Evolutionary conservation across 2,329 filamentous ascomycete genomes (phyloP), one percentile per base, ranked within the genome.

Genomic region (Fusarium mexicanum): DNA sequence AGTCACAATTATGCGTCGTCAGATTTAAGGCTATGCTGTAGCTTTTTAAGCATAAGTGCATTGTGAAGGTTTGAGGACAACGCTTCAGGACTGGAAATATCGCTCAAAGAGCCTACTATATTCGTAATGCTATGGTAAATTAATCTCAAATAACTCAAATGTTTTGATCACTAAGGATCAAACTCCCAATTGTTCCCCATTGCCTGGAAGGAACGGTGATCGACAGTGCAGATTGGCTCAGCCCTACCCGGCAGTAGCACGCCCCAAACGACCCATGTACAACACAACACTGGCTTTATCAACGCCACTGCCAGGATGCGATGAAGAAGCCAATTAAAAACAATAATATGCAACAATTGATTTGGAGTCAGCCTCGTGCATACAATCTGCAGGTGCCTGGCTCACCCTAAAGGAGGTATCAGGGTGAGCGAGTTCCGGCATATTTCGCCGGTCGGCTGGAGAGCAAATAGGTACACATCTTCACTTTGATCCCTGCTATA

Each of bases 21-120:
- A 55, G 8, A 31, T 41, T 41, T 14, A 55, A 43, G 51, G 51
- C 35, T 55, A 14, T 29, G 35, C 2, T 38, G 24, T 26, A 17
- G n/a, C 33, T 16, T 11, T 37, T 41, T 55, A 29, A 55, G 35
- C 51, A 38, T 38, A 22, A 38, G 18, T 54, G 33, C n/a, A 26
- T 22, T 26, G 9, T 26, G n/a, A 35, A 37, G 33, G 24, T 54
- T 22, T 22, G 5, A 22, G 22, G 10, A 12, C 8, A 22, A 37
- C 20, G 8, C 18, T 26, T 17, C 6, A 16, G 33, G 3, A 17
- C 33, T 35, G 1, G 33, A 17, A 35, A 35, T 35, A 35, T 35
- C 1, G 8, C 14, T 16, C 33, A 0, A 35, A 17, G 7, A 35
- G 0, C 3, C 7, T 0, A 16, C 33, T 16, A 1, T 35, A 1